phyloP scores from a whole-genome alignment of 2,329 filamentous ascomycete species.

The Graphilbum fragrans region DNA sequence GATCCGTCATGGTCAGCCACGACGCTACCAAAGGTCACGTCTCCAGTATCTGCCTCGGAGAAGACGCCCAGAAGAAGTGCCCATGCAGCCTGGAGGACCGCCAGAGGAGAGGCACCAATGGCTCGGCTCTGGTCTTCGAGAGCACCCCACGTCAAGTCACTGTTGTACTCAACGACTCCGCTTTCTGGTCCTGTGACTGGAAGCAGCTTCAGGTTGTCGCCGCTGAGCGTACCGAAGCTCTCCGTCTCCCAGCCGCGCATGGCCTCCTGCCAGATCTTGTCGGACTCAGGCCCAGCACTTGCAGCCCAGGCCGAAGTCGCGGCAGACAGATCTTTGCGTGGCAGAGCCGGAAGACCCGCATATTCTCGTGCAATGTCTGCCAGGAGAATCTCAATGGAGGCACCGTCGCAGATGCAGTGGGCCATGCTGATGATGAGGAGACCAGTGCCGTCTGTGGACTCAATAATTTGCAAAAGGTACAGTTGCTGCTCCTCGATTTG shows the following conservation, averaged over 20 bases:
- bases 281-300: conserved; percentile 6
- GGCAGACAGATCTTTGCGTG: conserved; percentile 7
- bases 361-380: conserved; percentile 16
- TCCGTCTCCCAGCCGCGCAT: conserved; percentile 13
- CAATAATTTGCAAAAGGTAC: conserved; percentile 13
- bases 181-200: neutral
- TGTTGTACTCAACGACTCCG: neutral
- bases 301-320: neutral
- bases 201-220: conserved; percentile 8
- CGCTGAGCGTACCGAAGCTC: conserved; percentile 11
- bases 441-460: conserved; percentile 11
- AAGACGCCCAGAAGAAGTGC: conserved; percentile 19
- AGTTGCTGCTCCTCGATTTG: conserved; percentile 7
- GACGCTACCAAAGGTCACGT: conserved; percentile 21
- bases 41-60: conserved; percentile 18
- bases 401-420: conserved; percentile 24
- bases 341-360: conserved; percentile 8
- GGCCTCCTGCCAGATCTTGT: conserved; percentile 5
- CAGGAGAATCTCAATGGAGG: conserved; percentile 20
- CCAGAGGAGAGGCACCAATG: conserved; percentile 18
- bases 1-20: conserved; percentile 17
- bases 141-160: neutral
- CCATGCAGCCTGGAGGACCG: conserved; percentile 23
- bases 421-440: conserved; percentile 14
- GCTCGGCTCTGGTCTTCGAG: conserved; percentile 9